phyloP scores from a whole-genome alignment of 306 rosid genomes.

The Lotus japonicus region DNA sequence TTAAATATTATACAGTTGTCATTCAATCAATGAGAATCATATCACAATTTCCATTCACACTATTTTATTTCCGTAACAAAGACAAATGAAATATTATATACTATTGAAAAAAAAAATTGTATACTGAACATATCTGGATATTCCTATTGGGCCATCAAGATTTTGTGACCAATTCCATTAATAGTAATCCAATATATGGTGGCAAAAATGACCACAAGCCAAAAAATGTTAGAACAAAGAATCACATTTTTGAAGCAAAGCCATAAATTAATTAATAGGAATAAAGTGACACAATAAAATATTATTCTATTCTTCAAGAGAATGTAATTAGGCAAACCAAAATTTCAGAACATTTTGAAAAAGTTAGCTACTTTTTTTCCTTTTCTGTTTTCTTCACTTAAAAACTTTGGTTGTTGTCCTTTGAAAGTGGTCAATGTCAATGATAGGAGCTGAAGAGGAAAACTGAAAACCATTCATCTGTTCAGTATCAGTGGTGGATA shows the following conservation, averaged over 20 bases:
- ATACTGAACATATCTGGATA: too few species aligned
- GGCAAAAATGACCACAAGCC: not conserved
- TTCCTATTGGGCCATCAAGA: not conserved
- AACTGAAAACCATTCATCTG: not conserved
- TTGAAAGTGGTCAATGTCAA: constrained; percentile 26
- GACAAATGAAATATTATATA: too few species aligned
- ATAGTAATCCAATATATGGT: constrained; percentile 1
- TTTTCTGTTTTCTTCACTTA: not conserved
- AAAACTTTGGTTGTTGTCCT: not conserved
- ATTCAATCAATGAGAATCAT: too few species aligned
- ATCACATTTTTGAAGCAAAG: not conserved
- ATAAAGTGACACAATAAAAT: not conserved
- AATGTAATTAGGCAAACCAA: not conserved
- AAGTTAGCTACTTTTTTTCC: not conserved
- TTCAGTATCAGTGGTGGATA: constrained; percentile 19
- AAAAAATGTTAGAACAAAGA: not conserved
- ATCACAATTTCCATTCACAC: too few species aligned
- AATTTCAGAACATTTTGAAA: not conserved
- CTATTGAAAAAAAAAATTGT: too few species aligned
- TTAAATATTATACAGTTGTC: too few species aligned
- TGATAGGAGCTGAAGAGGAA: not conserved
- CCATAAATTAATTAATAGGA: not conserved
- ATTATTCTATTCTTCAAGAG: not conserved
- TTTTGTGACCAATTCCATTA: not conserved
- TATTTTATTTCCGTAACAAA: too few species aligned